Base-by-base conservation (phyloP, 2,329 filamentous ascomycete species). In the Lachnellula suecica region DNA sequence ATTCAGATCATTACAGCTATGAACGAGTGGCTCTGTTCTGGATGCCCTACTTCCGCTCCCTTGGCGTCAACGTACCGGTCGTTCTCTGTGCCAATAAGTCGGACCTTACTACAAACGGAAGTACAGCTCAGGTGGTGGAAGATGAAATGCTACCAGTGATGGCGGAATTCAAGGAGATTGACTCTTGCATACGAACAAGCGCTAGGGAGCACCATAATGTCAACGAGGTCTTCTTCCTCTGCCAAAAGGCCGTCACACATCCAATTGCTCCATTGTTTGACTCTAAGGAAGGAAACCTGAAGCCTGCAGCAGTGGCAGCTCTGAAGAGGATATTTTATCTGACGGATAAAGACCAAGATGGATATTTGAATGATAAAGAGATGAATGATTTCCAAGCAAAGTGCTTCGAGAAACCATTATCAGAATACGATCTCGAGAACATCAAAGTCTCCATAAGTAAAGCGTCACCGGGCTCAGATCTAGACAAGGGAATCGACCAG, bases 1-100 rank as follows among this genome's bases (percentile, higher is more conserved):
- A 99, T 71, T 92, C 92, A 60, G 94, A 99, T 70, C 93, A 97
- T 73, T 99, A 99, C 76, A 97, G 92, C 79, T 99, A 97, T 74
- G 94, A 99, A 70, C 81, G 94, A 34, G 92, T 99, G 3, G 94
- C 93, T 3, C 78, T 99, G 42, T 99, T 97, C 72, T 99, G 94
- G 94, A 88, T 99, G 82, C 94, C 94, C 10, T 95, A 97, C 72
- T 97, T 99, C 68, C 88, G 94, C 56, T 96, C 92, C 4, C 82
- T 99, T 35, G 94, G 94, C n/a, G 94, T 99, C 68, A 99, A 99
- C 68, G 91, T 99, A 20, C 94, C 94, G 0, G 94, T 99, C 10
- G 92, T 99, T 41, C 76, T 99, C 51, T 97, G 94, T 66, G 91
- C 94, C 66, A 97, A 97, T 77, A 99, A 99, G 72, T 90, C 91